A percentile compares a stretch with the other conserved stretches of the same genome.
Evolutionary conservation across 2,329 filamentous ascomycete species (phyloP).

Genomic region (Phialophora expanda): DNA sequence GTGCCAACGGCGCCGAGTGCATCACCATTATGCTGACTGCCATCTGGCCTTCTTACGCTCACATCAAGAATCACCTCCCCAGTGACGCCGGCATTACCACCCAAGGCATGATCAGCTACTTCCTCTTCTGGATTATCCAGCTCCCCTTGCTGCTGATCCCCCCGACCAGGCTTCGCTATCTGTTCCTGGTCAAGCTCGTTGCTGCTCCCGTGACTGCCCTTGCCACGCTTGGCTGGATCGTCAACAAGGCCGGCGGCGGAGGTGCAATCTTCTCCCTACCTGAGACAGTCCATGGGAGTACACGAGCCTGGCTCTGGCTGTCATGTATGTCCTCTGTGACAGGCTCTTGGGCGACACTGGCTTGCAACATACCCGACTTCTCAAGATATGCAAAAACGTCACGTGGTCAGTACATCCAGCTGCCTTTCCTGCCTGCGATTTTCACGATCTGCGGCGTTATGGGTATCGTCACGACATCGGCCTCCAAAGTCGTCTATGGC

Average conservation of each 20-base stretch:
- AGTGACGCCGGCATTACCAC: slow-evolving; percentile 60
- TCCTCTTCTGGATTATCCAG: slow-evolving; percentile 64
- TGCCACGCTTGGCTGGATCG: slow-evolving; percentile 42
- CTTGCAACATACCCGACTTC: slow-evolving; percentile 61
- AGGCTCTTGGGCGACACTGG: slow-evolving; percentile 48
- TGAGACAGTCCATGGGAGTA: slow-evolving; percentile 53
- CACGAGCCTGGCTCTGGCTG: slow-evolving; percentile 55
- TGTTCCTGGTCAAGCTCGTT: slow-evolving; percentile 59
- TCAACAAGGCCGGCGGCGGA: slow-evolving; percentile 57
- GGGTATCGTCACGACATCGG: slow-evolving; percentile 65
- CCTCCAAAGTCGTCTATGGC: slow-evolving; percentile 42
- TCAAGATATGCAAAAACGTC: slow-evolving; percentile 48
- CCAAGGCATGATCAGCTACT: slow-evolving; percentile 61
- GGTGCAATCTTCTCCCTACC: slow-evolving; percentile 55
- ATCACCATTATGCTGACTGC: slow-evolving; percentile 45
- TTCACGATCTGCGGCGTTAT: slow-evolving; percentile 57
- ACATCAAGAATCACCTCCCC: slow-evolving; percentile 60
- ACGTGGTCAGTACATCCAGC: slow-evolving; percentile 50
- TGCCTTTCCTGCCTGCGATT: slow-evolving; percentile 55
- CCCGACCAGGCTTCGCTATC: slow-evolving; percentile 57
- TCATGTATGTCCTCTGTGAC: slow-evolving; percentile 37
- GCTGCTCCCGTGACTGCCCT: slow-evolving; percentile 45
- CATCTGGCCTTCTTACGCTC: slow-evolving; percentile 53
- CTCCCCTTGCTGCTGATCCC: slow-evolving; percentile 63
- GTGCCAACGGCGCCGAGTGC: slow-evolving; percentile 43